Base-by-base conservation (phyloP, 2,329 filamentous ascomycete species). In the Colletotrichum truncatum region DNA sequence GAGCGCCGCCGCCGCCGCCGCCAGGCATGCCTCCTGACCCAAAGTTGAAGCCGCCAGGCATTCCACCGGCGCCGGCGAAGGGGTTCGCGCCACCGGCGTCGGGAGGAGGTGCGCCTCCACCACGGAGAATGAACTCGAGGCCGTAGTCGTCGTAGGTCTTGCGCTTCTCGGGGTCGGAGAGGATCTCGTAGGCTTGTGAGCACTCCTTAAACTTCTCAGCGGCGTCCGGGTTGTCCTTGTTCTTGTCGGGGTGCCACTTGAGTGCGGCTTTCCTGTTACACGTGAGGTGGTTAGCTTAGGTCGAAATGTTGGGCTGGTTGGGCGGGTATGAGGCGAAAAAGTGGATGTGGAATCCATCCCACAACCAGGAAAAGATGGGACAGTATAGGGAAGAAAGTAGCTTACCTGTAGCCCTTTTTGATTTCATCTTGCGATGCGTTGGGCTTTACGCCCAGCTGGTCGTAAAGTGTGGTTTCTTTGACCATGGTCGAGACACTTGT, bases 151-250 rank as follows among this genome's bases (percentile, higher is more conserved):
- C 96, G 77, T 99, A 99, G 41, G 91, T 90, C 79, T 97, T 96
- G 74, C 96, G 91, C 82, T 98, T 99, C 77, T 98, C 94, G 66
- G 95, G 94, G 74, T 99, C 96, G 67, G 93, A 97, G 3, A 99
- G 89, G 72, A 99, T 97, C 81, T 99, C 96, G 82, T 98, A 99
- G 62, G 96, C 96, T 82, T 98, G 94, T 1, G 94, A 97, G 69
- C 94, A 92, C 78, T 98, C 96, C 82, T 99, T 99, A 86, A 99
- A 99, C 80, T 95, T 98, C 77, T 98, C 96, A 66, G 89, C 85
- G 8, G 95, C 93, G 55, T 89, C 82, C 28, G 94, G 89, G 72
- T 95, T 94, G 81, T 97, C 91, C 79, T 94, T 94, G 85, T 98
- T 99, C 86, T 98, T 99, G 84, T 99, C 96, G 6, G 96, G 96